Percentiles rank a stretch among this genome's conserved stretches.
These are phyloP conservation scores for Tylopilus sp. DNA, from an alignment of 768 basidiomycete genomes.

Conservation along the genomic window DNA sequence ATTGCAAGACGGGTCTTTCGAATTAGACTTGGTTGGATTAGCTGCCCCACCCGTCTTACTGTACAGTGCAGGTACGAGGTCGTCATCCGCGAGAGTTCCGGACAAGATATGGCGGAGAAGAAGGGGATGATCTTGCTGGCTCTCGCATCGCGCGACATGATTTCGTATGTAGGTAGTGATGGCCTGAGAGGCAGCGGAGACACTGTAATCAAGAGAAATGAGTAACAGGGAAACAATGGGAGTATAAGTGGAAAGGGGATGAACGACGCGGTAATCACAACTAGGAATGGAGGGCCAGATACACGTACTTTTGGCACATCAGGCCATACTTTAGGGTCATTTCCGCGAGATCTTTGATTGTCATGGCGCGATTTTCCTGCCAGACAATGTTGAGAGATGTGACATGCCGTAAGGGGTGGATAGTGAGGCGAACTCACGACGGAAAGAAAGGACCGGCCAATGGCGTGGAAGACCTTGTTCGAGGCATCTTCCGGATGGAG, in stretches of 20 bases:
- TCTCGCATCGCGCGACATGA: constrained; percentile 69
- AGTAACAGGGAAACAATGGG: constrained; percentile 12
- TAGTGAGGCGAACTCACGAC: constrained; percentile 48
- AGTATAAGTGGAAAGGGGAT: constrained; percentile 3
- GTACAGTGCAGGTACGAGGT: constrained; percentile 66
- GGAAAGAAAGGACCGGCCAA: constrained; percentile 69
- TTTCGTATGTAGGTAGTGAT: constrained; percentile 80
- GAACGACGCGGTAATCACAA: constrained; percentile 6
- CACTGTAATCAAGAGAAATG: constrained; percentile 37
- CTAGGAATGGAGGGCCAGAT: constrained; percentile 9
- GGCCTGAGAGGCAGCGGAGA: constrained; percentile 76
- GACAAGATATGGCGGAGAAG: constrained; percentile 70
- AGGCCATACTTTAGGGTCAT: constrained; percentile 62
- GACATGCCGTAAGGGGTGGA: constrained; percentile 15
- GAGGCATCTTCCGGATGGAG: constrained; percentile 72
- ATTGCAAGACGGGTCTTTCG: constrained; percentile 13
- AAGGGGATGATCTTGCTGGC: constrained; percentile 68
- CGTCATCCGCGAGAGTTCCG: constrained; percentile 69
- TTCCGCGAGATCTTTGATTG: constrained; percentile 81
- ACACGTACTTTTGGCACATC: constrained; percentile 69
- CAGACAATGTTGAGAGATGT: constrained; percentile 11
- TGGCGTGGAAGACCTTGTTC: constrained; percentile 70
- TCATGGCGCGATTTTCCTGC: constrained; percentile 80
- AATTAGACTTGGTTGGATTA: constrained; percentile 34
- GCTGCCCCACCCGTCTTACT: constrained; percentile 66